phyloP scores from a whole-genome alignment of 495 filamentous ascomycete genomes.

The Daldinia bambusicola region DNA sequence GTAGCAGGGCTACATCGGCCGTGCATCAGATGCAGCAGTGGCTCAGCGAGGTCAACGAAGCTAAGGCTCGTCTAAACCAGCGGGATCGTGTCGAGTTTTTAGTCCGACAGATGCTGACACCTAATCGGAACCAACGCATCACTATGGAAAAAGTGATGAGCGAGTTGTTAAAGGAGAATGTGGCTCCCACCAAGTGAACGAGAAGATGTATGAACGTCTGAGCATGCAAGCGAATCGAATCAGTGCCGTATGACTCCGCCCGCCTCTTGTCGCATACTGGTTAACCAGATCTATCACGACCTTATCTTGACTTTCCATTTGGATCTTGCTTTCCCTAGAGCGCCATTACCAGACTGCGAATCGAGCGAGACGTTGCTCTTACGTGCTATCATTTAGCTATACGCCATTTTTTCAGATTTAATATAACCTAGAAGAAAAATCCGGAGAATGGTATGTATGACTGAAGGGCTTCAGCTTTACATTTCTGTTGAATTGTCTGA shows the following conservation, averaged over 20 bases:
- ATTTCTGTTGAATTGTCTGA: neutral
- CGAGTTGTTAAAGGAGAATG: constrained; percentile 50
- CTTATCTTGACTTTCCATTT: constrained; percentile 5
- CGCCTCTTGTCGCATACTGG: neutral
- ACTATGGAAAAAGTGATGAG: constrained; percentile 54
- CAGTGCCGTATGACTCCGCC: neutral
- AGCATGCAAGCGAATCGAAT: constrained; percentile 14
- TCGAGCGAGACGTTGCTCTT: constrained; percentile 3
- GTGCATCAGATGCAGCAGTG: constrained; percentile 58
- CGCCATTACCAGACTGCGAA: constrained; percentile 2
- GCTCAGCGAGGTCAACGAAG: constrained; percentile 56
- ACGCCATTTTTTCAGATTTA: neutral
- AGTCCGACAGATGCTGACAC: constrained; percentile 57
- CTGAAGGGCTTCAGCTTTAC: neutral
- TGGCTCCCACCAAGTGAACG: constrained; percentile 25
- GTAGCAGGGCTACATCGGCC: constrained; percentile 45
- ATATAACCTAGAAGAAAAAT: neutral
- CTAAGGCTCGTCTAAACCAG: constrained; percentile 49
- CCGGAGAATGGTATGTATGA: neutral
- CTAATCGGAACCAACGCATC: constrained; percentile 55
- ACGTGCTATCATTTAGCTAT: constrained; percentile 6
- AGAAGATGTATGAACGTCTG: neutral
- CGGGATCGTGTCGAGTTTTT: constrained; percentile 56
- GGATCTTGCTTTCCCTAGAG: constrained; percentile 17
- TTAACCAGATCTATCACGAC: constrained; percentile 10